phyloP scores from a whole-genome alignment of 1,284 basidiomycete species.

The Marasmius sp. region DNA sequence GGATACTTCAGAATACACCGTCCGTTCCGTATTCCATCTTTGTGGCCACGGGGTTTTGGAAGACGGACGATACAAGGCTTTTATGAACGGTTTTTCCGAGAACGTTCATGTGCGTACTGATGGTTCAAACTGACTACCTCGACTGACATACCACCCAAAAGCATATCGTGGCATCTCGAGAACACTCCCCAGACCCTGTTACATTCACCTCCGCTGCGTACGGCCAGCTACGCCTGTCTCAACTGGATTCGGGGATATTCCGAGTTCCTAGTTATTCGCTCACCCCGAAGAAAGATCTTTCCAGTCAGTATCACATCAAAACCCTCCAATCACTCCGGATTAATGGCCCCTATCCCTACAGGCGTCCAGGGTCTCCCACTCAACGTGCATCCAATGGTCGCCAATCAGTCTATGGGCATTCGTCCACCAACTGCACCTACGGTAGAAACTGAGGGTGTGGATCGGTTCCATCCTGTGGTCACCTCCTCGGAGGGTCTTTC shows the following conservation, averaged over 20 bases:
- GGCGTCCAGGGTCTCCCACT: conserved; percentile 49
- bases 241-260: conserved; percentile 78
- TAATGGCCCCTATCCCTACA: conserved; percentile 21
- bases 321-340: not conserved
- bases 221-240: conserved; percentile 69
- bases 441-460: conserved; percentile 31
- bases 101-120: conserved; percentile 52
- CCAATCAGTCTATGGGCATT: conserved; percentile 40
- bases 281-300: conserved; percentile 38
- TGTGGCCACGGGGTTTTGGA: conserved; percentile 69
- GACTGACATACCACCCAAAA: conserved; percentile 24
- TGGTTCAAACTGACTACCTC: not conserved
- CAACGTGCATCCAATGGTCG: conserved; percentile 39
- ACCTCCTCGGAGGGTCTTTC: conserved; percentile 26
- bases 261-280: conserved; percentile 60
- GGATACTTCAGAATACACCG: conserved; percentile 40
- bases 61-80: conserved; percentile 66
- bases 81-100: conserved; percentile 67
- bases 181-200: conserved; percentile 62
- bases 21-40: conserved; percentile 67
- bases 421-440: conserved; percentile 47
- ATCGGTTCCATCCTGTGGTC: conserved; percentile 49
- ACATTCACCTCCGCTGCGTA: conserved; percentile 77
- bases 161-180: conserved; percentile 69
- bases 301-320: conserved; percentile 31